Conservation (phyloP, 1,284 basidiomycete species). For the Ceratobasidium sp. region DNA sequence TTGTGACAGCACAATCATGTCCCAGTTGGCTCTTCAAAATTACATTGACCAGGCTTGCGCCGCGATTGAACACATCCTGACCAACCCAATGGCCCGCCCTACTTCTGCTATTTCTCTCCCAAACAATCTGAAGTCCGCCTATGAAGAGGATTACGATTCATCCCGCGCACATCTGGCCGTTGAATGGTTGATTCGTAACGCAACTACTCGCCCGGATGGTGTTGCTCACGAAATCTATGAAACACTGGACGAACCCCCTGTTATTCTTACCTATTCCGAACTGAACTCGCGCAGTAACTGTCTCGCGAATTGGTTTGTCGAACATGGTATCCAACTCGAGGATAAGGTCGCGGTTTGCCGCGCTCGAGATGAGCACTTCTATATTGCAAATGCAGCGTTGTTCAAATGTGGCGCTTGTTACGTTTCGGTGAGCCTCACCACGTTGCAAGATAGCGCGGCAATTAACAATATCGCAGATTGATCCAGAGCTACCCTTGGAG, state of each 20-base stretch:
- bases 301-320: constrained; percentile 55
- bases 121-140: constrained; percentile 9
- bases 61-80: not conserved
- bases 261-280: constrained; percentile 50
- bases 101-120: constrained; percentile 14
- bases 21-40: constrained; percentile 17
- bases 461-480: constrained; percentile 51
- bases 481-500: constrained; percentile 59
- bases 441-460: not conserved
- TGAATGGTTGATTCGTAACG: constrained; percentile 25
- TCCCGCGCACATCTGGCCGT: constrained; percentile 27
- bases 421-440: constrained; percentile 54
- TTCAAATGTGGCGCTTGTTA: constrained; percentile 62
- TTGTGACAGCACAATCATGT: constrained; percentile 26
- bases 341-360: constrained; percentile 60
- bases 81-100: not conserved
- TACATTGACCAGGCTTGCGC: constrained; percentile 18
- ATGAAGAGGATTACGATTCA: constrained; percentile 22
- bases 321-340: constrained; percentile 52
- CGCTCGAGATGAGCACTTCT: constrained; percentile 55
- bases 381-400: constrained; percentile 57
- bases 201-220: constrained; percentile 6
- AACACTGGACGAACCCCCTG: constrained; percentile 17
- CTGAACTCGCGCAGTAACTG: constrained; percentile 53
- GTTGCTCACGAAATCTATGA: constrained; percentile 30